Evolutionary conservation across 176 grass and related monocot genomes (phyloP).

Genomic region (Lolium rigidum): DNA sequence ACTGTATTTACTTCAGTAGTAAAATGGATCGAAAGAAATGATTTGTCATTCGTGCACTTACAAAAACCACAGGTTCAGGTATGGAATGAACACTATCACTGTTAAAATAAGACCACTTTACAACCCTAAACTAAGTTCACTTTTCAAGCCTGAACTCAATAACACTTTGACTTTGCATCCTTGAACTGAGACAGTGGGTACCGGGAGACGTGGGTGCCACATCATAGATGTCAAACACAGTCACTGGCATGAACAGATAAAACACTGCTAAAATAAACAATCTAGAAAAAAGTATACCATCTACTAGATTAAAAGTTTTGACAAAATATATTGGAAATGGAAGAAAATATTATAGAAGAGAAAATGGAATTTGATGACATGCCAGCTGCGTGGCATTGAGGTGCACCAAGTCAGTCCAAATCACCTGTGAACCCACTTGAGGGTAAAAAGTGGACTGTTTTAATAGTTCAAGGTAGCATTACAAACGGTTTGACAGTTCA

Average conservation of each 20-base stretch:
- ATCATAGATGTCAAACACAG: not conserved
- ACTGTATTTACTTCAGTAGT: slow-evolving; percentile 7
- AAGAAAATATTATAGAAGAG: not conserved
- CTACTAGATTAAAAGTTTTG: not conserved
- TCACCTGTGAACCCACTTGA: slow-evolving; percentile 2
- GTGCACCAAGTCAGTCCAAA: not conserved
- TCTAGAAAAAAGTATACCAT: slow-evolving; percentile 4
- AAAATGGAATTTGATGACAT: not conserved
- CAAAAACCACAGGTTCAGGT: slow-evolving; percentile 8
- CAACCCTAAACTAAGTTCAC: slow-evolving; percentile 5
- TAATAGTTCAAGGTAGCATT: slow-evolving; percentile 9
- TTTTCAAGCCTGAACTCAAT: not conserved
- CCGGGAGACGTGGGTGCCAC: not conserved
- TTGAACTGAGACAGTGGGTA: not conserved
- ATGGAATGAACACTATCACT: slow-evolving; percentile 1
- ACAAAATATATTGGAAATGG: not conserved
- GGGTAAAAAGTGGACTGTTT: not conserved
- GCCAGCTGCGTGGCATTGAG: not conserved
- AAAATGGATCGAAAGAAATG: not conserved
- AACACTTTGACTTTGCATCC: slow-evolving; percentile 2
- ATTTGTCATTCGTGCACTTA: slow-evolving; percentile 7
- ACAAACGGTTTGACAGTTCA: not conserved
- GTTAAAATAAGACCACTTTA: not conserved
- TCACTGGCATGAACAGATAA: not conserved
- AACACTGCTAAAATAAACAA: not conserved